Evolutionary conservation across 371 early-diverging fungal species (phyloP), one percentile per base, ranked within the genome.

Genomic region (Mortierella sp.): DNA sequence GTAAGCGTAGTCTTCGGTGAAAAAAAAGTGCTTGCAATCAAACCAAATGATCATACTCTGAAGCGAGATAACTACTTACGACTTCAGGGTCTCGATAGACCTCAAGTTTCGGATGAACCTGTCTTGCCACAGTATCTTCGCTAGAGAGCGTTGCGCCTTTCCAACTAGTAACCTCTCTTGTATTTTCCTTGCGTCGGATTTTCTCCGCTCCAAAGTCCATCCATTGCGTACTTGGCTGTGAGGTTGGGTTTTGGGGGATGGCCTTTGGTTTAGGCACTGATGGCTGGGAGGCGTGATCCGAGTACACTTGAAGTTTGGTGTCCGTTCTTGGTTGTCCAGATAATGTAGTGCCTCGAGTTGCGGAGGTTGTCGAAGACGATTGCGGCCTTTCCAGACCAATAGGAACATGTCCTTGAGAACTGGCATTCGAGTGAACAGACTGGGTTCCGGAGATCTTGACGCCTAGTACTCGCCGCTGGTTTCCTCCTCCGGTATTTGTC

Each of bases 121-220:
- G 85, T 31, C 79, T 76, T 7, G 83, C 38, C 68, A 75, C 2
- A 34, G 77, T 77, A 80, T 76, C 80, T 90, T 92, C 74, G 50
- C 71, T 57, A 31, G 91, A 89, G 31, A 94, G 70, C 0, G 83
- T 92, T 0, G 89, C 81, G 3, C 92, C 94, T 42, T 87, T 84
- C 91, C 93, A 94, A 10, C 82, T 71, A 11, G 89, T 89, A 1
- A 90, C 80, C 19, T 90, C 83, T 3, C 74, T 70, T 3, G 84
- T 73, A 55, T 94, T 94, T 84, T 95, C 94, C 70, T 90, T 88
- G 31, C 88, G 86, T 13, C 83, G 81, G 31, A 81, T 38, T 28
- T 77, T 76, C 28, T 88, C 76, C 24, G 74, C 57, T 19, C 87
- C 82, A 42, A 88, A 87, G 47, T 89, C 90, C 71, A 57, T 75